Conservation (phyloP, 2,329 filamentous ascomycete genomes). For the Teratosphaeriaceae sp. region DNA sequence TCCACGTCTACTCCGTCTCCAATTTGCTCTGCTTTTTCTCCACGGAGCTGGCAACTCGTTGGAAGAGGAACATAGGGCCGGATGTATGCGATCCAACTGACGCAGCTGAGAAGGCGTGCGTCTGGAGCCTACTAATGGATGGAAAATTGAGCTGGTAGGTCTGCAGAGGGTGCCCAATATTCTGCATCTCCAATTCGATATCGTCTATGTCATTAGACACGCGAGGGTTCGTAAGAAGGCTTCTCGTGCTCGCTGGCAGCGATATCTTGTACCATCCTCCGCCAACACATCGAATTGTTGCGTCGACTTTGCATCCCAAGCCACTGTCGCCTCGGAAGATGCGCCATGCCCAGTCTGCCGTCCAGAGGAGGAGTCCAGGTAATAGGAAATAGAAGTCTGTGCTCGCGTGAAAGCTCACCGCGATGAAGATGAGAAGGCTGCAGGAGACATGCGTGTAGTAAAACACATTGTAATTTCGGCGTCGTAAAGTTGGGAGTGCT, state of each 20-base stretch:
- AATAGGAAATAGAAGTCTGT: constrained; percentile 7
- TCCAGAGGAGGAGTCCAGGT: constrained; percentile 3
- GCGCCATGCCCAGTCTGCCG: constrained; percentile 1
- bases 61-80: background rate
- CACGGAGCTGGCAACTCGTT: background rate
- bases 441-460: constrained; percentile 2
- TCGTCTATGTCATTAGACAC: no score
- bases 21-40: background rate
- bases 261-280: background rate
- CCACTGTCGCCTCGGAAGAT: background rate
- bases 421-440: background rate
- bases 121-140: background rate
- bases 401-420: background rate
- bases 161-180: background rate
- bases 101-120: constrained; percentile 1
- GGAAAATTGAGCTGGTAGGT: constrained; percentile 3
- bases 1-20: background rate
- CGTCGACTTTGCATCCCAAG: background rate
- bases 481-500: background rate
- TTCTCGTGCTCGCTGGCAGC: background rate
- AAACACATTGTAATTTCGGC: constrained; percentile 3
- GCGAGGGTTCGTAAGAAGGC: background rate
- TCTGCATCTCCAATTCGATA: background rate
- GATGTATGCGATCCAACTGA: background rate
- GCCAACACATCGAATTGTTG: background rate